phyloP scores from a whole-genome alignment of 2,329 filamentous ascomycete species.

The Paraphaeosphaeria sporulosa region DNA sequence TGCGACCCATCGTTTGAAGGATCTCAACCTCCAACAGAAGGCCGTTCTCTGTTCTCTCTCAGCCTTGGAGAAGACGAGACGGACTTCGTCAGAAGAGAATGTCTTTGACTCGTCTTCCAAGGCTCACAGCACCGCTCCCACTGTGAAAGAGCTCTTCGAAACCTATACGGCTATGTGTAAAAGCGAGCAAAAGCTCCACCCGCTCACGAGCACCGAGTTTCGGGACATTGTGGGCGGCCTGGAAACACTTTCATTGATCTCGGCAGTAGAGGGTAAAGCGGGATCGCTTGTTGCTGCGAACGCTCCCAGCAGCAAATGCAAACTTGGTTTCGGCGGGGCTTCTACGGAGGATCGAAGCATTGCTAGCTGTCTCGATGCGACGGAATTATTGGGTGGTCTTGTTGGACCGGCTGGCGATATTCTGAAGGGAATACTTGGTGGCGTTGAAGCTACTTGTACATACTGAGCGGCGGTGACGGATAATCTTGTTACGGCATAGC shows the following conservation, averaged over 20 bases:
- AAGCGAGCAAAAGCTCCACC: constrained; percentile 85
- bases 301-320: constrained; percentile 75
- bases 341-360: constrained; percentile 76
- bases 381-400: constrained; percentile 76
- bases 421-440: constrained; percentile 43
- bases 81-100: constrained; percentile 48
- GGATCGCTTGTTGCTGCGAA: constrained; percentile 70
- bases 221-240: constrained; percentile 89
- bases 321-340: constrained; percentile 55
- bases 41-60: constrained; percentile 89
- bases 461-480: background rate
- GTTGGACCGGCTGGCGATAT: constrained; percentile 58
- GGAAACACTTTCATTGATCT: constrained; percentile 84
- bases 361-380: constrained; percentile 80
- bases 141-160: constrained; percentile 82
- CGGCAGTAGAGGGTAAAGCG: constrained; percentile 73
- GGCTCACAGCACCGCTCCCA: constrained; percentile 69
- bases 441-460: constrained; percentile 16
- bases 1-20: constrained; percentile 81
- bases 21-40: constrained; percentile 94
- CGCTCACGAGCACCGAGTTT: constrained; percentile 90
- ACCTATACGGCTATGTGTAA: constrained; percentile 85
- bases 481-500: constrained; percentile 9
- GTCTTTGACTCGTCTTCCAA: constrained; percentile 53
- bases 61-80: constrained; percentile 80